Percentiles rank a stretch among this genome's conserved stretches.
These are phyloP conservation scores for Solanum neorickii DNA, from an alignment of 257 asterid genomes.

Conservation along the genomic window DNA sequence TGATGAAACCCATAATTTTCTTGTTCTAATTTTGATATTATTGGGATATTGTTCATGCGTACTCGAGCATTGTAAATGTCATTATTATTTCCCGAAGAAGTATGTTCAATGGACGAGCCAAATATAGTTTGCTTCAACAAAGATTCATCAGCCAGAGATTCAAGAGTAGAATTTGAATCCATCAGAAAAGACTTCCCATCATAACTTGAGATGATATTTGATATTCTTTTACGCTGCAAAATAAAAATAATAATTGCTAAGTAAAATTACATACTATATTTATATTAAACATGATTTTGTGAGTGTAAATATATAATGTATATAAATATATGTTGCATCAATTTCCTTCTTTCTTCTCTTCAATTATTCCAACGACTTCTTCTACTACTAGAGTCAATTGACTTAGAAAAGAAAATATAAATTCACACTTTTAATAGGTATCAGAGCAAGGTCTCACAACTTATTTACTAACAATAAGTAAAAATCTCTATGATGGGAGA, in stretches of 20 bases:
- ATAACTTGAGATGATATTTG: conserved; percentile 17
- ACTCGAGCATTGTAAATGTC: background rate
- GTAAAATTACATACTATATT: background rate
- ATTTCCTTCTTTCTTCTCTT: background rate
- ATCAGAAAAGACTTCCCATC: conserved; percentile 9
- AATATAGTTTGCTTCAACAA: conserved; percentile 8
- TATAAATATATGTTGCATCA: background rate
- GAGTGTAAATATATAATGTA: background rate
- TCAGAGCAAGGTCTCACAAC: background rate
- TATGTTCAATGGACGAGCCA: background rate
- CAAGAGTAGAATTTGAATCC: background rate
- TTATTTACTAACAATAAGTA: background rate
- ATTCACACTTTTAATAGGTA: background rate
- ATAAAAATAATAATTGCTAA: background rate
- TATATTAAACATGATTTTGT: background rate
- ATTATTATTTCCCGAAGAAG: background rate
- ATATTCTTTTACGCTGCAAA: conserved; percentile 25
- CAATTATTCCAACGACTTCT: background rate
- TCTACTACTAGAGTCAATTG: background rate
- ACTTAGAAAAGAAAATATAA: too few relatives aligned
- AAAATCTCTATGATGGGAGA: background rate
- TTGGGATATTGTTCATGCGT: background rate
- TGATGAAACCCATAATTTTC: background rate
- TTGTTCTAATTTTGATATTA: background rate
- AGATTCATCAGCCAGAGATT: background rate